Base-by-base conservation (phyloP, 2,329 filamentous ascomycete species). In the Trichoderma endophyticum region DNA sequence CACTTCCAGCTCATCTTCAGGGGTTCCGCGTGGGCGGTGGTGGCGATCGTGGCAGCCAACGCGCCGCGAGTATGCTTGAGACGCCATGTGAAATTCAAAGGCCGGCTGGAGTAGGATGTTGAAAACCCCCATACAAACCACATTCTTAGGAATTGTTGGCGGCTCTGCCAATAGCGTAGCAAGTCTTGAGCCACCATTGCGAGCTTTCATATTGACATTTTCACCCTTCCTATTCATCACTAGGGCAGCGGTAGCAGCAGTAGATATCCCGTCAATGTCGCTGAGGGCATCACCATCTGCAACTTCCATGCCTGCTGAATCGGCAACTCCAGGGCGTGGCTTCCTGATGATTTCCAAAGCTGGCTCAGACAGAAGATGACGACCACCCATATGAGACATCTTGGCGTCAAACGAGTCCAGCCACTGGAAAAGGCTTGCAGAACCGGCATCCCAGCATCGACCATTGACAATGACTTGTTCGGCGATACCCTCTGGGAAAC, bases 21-120 rank as follows among this genome's bases (percentile, higher is more conserved):
- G 62, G n/a, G 62, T 65, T 30, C 62, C 62, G 2, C 62, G 62
- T 12, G 62, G 48, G n/a, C 62, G 62, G 43, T 65, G 62, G 3
- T 65, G 62, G 62, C 62, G 62, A 54, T 65, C 62, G 30, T 65
- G 62, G 6, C 62, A 65, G 62, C 62, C 62, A 34, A 65, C 43
- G 0, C 62, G 62, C 4, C 62, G 62, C 8, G 62, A 65, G 51
- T 65, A 65, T n/a, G 62, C 62, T 36, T 65, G 62, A 34, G 62
- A 65, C 6, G 62, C 62, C 62, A 65, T 65, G 8, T 65, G 62
- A 36, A 65, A 65, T 1, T 65, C 62, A 9, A 65, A 65, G 28
- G 62, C 62, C 3, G 62, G 62, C 28, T 65, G 62, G 21, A 65
- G 14, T 2, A 65, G 6, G 15, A 65, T 65, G 62, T 65, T 65